These are phyloP conservation scores for Arthrinium puccinioides DNA, from an alignment of 2,329 filamentous ascomycete genomes.

Conservation along the genomic window DNA sequence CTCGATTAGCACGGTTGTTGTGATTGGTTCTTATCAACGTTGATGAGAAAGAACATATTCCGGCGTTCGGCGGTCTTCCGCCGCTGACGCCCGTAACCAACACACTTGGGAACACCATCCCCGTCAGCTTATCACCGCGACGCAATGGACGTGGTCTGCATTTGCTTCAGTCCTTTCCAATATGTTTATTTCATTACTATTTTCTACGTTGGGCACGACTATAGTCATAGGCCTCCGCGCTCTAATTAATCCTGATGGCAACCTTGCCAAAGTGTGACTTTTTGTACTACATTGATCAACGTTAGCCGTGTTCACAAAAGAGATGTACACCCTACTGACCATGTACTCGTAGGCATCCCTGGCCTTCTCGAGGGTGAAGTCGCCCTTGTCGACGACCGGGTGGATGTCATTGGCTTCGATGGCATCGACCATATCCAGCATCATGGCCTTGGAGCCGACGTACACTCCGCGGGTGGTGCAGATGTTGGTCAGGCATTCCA, in stretches of 20 bases:
- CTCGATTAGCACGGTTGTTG: too few species aligned
- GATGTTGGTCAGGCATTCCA: slow-evolving; percentile 36
- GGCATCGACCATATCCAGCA: slow-evolving; percentile 34
- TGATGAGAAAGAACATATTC: too few species aligned
- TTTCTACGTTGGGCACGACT: neutral
- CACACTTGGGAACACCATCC: too few species aligned
- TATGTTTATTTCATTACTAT: neutral
- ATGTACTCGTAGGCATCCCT: slow-evolving; percentile 45
- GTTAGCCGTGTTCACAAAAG: slow-evolving; percentile 4
- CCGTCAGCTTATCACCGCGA: too few species aligned
- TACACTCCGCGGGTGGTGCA: slow-evolving; percentile 33
- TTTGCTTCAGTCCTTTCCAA: too few species aligned
- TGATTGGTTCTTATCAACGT: too few species aligned
- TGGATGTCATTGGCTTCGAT: slow-evolving; percentile 35
- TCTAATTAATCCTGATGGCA: slow-evolving; percentile 35
- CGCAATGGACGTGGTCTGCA: neutral
- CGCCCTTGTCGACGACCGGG: slow-evolving; percentile 29
- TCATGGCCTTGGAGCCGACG: slow-evolving; percentile 29
- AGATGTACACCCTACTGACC: slow-evolving; percentile 21
- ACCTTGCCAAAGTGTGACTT: slow-evolving; percentile 51
- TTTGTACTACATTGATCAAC: slow-evolving; percentile 26
- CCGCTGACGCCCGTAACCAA: too few species aligned
- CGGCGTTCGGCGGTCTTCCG: too few species aligned
- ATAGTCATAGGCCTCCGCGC: neutral
- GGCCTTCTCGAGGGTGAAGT: slow-evolving; percentile 29